Conservation (phyloP, 345 rosid genomes). For the Erodium maritimum region DNA sequence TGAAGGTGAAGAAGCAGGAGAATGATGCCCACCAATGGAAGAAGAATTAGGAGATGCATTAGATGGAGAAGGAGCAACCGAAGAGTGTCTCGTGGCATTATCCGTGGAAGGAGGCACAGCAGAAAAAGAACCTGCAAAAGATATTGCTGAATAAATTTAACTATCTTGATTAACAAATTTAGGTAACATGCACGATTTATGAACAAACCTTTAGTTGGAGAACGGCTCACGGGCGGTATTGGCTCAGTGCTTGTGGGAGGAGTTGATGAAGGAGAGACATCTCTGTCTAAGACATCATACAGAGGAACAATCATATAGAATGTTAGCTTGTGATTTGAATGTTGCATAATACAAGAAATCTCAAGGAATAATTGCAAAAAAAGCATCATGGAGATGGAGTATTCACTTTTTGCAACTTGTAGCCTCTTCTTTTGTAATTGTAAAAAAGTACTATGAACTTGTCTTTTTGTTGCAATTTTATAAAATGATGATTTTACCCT, state of each 20-base stretch:
- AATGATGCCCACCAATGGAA: slow-evolving; percentile 8
- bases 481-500: no score
- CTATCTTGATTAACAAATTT: not conserved
- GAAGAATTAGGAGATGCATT: slow-evolving; percentile 18
- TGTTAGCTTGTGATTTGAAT: not conserved
- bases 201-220: slow-evolving; percentile 10
- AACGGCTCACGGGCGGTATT: slow-evolving; percentile 5
- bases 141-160: not conserved
- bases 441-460: no score
- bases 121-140: slow-evolving; percentile 22
- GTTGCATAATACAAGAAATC: no score
- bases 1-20: slow-evolving; percentile 34
- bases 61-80: slow-evolving; percentile 22
- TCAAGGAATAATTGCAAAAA: no score
- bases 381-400: no score
- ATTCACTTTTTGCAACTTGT: no score
- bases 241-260: slow-evolving; percentile 26
- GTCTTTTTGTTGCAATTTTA: no score
- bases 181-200: not conserved
- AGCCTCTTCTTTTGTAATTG: no score
- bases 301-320: slow-evolving; percentile 3
- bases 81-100: slow-evolving; percentile 9
- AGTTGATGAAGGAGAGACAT: slow-evolving; percentile 29
- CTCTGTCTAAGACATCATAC: slow-evolving; percentile 29
- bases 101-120: slow-evolving; percentile 26